Evolutionary conservation across 495 filamentous ascomycete species (phyloP), one percentile per base, ranked within the genome.

Genomic region (Neurospora sp.): DNA sequence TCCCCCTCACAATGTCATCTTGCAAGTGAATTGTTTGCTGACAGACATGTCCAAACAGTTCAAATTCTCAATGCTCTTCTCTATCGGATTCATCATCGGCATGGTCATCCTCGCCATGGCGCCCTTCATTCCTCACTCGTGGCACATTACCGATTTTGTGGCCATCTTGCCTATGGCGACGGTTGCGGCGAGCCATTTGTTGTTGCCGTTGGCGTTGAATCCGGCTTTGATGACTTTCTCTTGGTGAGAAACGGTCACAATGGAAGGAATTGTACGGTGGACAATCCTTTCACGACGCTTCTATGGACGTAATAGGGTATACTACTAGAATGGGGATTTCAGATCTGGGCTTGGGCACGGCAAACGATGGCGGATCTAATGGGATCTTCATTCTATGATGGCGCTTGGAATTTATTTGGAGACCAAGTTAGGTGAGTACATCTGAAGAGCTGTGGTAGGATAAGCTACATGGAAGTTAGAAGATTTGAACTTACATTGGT

Each of bases 141-240:
- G 91, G 91, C 84, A 85, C 74, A 93, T 93, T 75, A 89, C 80
- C 41, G 91, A 93, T 78, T 93, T 94, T 75, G 91, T 93, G n/a
- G 92, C 92, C 42, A 93, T 94, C 74, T 80, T 93, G 40, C 92
- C 92, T 66, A 91, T 94, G 90, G 88, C 90, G 1, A 93, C 92
- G 0, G 89, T 93, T 16, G 85, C 89, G 35, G 85, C 80, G 2
- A 91, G 89, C 75, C 92, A 94, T 78, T 84, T 93, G 74, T 80
- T 94, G 70, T 79, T 94, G 72, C 92, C 92, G 9, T 86, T 94
- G 72, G 91, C 87, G 23, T 84, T 94, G 69, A 94, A 94, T 78
- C 92, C 92, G 4, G 91, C 91, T 38, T 83, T 94, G 77, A 94
- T 94, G 92, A 92, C 90, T 4, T 94, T 94, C 81, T 91, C 90